A percentile compares a stretch with the other conserved stretches of the same genome.
Conservation (phyloP, 257 asterid species). For the Penstemon eatonii region DNA sequence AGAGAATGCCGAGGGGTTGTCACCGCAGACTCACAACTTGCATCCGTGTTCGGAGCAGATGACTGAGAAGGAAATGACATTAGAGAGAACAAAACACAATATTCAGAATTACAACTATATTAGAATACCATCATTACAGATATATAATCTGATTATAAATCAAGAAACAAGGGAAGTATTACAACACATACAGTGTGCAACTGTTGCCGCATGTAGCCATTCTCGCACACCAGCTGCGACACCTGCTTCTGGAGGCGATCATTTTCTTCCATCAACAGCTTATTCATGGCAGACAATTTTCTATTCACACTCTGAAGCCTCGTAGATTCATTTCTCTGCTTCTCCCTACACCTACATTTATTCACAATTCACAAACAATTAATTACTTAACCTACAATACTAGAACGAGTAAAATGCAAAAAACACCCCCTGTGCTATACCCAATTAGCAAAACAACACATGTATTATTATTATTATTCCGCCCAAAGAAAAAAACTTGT, state of each 20-base stretch:
- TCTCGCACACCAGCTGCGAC: conserved; percentile 87
- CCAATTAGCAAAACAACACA: background rate
- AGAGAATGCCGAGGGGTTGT: conserved; percentile 79
- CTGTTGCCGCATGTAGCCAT: conserved; percentile 83
- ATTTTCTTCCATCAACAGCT: conserved; percentile 92
- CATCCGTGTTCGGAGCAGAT: conserved; percentile 65
- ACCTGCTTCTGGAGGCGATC: conserved; percentile 96
- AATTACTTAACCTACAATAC: background rate
- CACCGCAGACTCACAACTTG: conserved; percentile 82
- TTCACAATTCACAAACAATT: conserved; percentile 11
- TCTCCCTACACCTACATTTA: conserved; percentile 80
- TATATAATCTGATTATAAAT: background rate
- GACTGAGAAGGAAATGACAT: conserved; percentile 34
- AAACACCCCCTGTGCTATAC: background rate
- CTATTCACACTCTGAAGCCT: conserved; percentile 86
- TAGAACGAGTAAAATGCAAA: background rate
- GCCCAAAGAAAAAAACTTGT: too few relatives aligned
- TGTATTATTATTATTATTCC: background rate
- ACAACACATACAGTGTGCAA: conserved; percentile 61
- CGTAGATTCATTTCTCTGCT: conserved; percentile 83
- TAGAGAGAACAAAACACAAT: too few relatives aligned
- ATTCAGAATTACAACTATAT: background rate
- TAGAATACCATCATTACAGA: background rate
- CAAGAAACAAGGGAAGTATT: background rate
- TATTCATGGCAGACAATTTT: conserved; percentile 83